Evolutionary conservation across 495 filamentous ascomycete species (phyloP).

Genomic region (Talaromyces nanjingensis): DNA sequence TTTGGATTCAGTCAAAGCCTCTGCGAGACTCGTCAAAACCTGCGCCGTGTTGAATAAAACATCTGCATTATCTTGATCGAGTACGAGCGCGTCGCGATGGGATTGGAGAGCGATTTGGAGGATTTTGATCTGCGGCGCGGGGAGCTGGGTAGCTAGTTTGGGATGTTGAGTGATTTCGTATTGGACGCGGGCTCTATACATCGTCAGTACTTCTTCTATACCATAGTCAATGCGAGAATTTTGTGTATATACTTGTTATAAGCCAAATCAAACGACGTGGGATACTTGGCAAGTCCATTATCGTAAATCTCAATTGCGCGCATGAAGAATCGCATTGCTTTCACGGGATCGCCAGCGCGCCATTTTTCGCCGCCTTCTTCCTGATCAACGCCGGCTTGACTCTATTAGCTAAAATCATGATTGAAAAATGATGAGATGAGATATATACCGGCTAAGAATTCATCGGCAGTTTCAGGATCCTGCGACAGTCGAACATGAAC

Average conservation of each 20-base stretch:
- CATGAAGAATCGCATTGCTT: slow-evolving; percentile 61
- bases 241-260: slow-evolving; percentile 54
- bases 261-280: slow-evolving; percentile 58
- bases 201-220: neutral
- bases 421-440: neutral
- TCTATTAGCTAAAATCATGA: slow-evolving; percentile 8
- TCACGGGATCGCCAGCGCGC: slow-evolving; percentile 62
- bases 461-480: slow-evolving; percentile 53
- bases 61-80: slow-evolving; percentile 58
- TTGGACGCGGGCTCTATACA: slow-evolving; percentile 51
- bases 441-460: slow-evolving; percentile 49
- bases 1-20: slow-evolving; percentile 45
- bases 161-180: slow-evolving; percentile 59
- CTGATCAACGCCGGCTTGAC: slow-evolving; percentile 53
- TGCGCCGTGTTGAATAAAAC: slow-evolving; percentile 63
- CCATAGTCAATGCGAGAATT: neutral
- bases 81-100: slow-evolving; percentile 48
- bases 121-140: slow-evolving; percentile 41
- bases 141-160: slow-evolving; percentile 47
- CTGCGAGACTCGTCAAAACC: slow-evolving; percentile 57
- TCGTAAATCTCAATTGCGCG: slow-evolving; percentile 60
- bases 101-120: slow-evolving; percentile 52
- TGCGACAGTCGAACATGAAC: slow-evolving; percentile 15
- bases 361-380: slow-evolving; percentile 70
- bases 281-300: slow-evolving; percentile 50